Conservation (phyloP, 352 stramenopile species). For the Globisporangium lucens region DNA sequence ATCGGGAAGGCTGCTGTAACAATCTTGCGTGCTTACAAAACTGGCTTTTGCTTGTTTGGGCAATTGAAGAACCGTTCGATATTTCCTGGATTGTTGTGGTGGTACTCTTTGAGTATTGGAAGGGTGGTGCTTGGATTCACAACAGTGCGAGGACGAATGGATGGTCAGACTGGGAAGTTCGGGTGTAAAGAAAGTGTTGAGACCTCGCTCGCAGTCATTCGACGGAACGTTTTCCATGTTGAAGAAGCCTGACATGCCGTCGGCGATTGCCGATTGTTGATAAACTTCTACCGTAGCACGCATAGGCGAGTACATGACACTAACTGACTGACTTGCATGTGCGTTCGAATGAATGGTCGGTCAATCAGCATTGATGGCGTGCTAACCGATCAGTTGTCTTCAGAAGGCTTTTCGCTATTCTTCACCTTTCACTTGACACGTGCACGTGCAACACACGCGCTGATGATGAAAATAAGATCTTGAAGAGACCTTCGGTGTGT, state of each 20-base stretch:
- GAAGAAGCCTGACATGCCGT: neutral
- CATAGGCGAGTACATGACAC: neutral
- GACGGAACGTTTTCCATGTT: neutral
- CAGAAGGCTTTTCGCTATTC: neutral
- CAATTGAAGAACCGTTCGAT: neutral
- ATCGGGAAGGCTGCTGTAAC: neutral
- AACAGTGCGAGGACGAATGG: neutral
- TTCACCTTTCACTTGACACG: neutral
- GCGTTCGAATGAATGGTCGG: neutral
- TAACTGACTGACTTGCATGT: neutral
- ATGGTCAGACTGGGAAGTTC: neutral
- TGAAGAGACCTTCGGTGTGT: neutral
- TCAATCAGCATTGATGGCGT: neutral
- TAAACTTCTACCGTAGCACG: neutral
- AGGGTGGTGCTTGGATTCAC: too few species aligned
- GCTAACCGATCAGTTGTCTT: neutral
- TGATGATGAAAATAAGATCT: neutral
- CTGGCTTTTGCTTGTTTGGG: constrained; percentile 2
- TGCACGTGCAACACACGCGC: neutral
- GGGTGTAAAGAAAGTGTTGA: neutral
- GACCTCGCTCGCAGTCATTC: neutral
- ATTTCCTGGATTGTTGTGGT: constrained; percentile 2
- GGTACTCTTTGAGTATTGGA: neutral
- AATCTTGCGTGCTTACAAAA: neutral
- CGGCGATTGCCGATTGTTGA: neutral